Percentiles rank a stretch among this genome's conserved stretches.
These are phyloP conservation scores for Ganoderma leucocontextum DNA, from an alignment of 1,284 basidiomycete species.

Conservation along the genomic window DNA sequence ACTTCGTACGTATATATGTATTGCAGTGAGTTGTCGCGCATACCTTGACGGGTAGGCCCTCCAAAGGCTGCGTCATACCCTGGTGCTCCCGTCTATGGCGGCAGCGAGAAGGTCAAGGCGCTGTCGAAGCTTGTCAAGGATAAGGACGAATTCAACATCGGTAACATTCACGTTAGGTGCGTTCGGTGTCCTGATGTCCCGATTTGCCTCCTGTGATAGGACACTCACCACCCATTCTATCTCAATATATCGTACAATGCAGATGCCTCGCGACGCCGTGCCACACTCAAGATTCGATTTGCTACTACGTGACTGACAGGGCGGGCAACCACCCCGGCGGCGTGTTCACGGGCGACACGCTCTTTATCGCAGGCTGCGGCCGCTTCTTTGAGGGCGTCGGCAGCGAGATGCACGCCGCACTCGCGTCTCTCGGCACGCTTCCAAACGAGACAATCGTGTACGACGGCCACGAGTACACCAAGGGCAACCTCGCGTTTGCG, in stretches of 20 bases:
- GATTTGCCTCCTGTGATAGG: neutral
- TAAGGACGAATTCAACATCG: conserved; percentile 78
- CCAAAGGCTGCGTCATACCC: conserved; percentile 70
- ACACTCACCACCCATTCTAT: neutral
- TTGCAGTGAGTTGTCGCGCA: neutral
- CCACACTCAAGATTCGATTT: conserved; percentile 97
- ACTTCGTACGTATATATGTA: conserved; percentile 57
- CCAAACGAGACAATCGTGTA: conserved; percentile 87
- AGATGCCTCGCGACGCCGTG: conserved; percentile 93
- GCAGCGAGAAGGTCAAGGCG: conserved; percentile 75
- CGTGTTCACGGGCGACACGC: conserved; percentile 96
- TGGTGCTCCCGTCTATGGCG: conserved; percentile 82
- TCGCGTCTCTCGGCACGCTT: conserved; percentile 79
- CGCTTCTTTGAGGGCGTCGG: conserved; percentile 96
- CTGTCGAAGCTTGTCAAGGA: conserved; percentile 82
- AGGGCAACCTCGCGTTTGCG: conserved; percentile 70
- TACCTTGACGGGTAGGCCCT: conserved; percentile 6
- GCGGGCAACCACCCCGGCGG: conserved; percentile 64
- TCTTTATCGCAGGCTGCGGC: conserved; percentile 95
- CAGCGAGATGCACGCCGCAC: conserved; percentile 84
- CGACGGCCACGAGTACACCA: conserved; percentile 95
- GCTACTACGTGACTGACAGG: conserved; percentile 80
- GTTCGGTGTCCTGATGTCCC: conserved; percentile 26
- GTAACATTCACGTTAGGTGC: conserved; percentile 75
- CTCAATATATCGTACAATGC: neutral